Evolutionary conservation across 495 filamentous ascomycete genomes (phyloP).

Genomic region (Lepraria neglecta): DNA sequence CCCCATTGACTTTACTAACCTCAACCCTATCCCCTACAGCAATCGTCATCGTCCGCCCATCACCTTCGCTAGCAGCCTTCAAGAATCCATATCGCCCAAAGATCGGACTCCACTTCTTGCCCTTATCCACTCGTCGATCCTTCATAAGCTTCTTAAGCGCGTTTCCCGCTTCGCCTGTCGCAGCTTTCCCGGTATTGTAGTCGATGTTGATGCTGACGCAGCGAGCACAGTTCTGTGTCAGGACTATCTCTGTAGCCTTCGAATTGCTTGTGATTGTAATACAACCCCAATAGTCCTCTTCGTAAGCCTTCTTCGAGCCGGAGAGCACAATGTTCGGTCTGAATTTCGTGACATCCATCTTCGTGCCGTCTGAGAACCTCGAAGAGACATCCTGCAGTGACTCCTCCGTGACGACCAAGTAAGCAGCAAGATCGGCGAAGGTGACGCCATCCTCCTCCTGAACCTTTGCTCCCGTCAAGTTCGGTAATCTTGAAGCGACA

Average conservation of each 20-base stretch:
- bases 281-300: conserved; percentile 78
- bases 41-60: conserved; percentile 41
- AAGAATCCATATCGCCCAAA: conserved; percentile 81
- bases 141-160: conserved; percentile 72
- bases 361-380: conserved; percentile 48
- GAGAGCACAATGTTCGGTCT: conserved; percentile 77
- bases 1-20: conserved; percentile 51
- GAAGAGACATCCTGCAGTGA: conserved; percentile 61
- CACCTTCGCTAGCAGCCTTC: conserved; percentile 29
- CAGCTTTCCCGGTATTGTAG: conserved; percentile 64
- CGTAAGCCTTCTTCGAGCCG: conserved; percentile 54
- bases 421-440: conserved; percentile 77
- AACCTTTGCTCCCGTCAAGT: not conserved
- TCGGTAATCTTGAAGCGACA: conserved; percentile 37
- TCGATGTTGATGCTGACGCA: conserved; percentile 79
- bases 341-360: conserved; percentile 75
- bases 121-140: conserved; percentile 70
- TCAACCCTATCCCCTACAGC: conserved; percentile 64
- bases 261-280: conserved; percentile 14
- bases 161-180: conserved; percentile 54
- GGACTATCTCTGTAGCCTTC: conserved; percentile 40
- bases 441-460: conserved; percentile 47
- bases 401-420: conserved; percentile 62
- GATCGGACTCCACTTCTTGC: conserved; percentile 67
- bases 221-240: conserved; percentile 76